phyloP scores from a whole-genome alignment of 371 early-diverging fungal species.

The Mucor piriformis region DNA sequence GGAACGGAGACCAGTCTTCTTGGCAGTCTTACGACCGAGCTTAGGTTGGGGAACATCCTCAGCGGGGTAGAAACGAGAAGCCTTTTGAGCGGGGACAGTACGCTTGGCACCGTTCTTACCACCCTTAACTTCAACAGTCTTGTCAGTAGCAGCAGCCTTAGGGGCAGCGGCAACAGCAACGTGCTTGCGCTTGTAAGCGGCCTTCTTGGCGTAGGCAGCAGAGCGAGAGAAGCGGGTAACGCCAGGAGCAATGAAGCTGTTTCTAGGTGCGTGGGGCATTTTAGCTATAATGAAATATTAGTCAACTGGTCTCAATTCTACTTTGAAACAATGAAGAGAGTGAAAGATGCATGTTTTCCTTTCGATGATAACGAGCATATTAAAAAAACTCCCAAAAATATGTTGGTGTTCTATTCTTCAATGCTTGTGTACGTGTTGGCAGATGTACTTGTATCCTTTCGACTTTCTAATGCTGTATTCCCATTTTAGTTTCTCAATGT shows the following conservation, averaged over 20 bases:
- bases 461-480: no score
- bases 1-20: constrained; percentile 76
- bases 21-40: constrained; percentile 80
- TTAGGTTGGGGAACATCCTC: constrained; percentile 82
- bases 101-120: constrained; percentile 86
- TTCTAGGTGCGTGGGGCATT: constrained; percentile 62
- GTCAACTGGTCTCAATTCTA: background rate
- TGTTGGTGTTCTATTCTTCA: background rate
- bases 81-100: constrained; percentile 71
- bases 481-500: no score
- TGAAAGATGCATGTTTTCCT: background rate
- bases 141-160: constrained; percentile 60
- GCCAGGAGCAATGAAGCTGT: constrained; percentile 81
- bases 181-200: constrained; percentile 81
- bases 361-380: background rate
- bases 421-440: background rate
- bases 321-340: background rate
- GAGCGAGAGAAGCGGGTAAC: constrained; percentile 80
- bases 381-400: background rate
- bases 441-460: no score
- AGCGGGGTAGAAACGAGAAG: constrained; percentile 85
- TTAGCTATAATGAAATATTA: constrained; percentile 13
- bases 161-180: constrained; percentile 53
- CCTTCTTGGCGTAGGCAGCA: constrained; percentile 79
- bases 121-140: constrained; percentile 76